These are phyloP conservation scores for Cladorrhinum samala DNA, from an alignment of 495 filamentous ascomycete species.

Conservation along the genomic window DNA sequence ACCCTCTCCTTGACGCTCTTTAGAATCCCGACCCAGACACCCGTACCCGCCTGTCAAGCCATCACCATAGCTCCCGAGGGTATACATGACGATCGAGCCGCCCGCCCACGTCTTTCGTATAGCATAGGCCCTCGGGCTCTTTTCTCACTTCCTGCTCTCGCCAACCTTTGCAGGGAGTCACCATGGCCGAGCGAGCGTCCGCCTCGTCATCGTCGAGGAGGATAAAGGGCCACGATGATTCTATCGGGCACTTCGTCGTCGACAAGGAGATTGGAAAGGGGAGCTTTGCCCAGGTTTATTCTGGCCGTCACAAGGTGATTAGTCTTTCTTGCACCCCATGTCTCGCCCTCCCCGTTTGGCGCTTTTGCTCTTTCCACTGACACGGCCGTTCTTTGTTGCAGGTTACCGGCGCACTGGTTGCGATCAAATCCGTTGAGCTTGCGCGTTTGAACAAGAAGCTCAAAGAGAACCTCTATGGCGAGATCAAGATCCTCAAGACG, in stretches of 20 bases:
- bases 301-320: conserved; percentile 75
- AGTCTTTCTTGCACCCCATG: not conserved
- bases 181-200: conserved; percentile 39
- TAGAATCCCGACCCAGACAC: not conserved
- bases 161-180: conserved; percentile 41
- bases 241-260: conserved; percentile 70
- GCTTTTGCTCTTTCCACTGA: not conserved
- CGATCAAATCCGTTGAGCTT: conserved; percentile 92
- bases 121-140: conserved; percentile 44
- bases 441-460: conserved; percentile 88
- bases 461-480: conserved; percentile 88
- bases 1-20: conserved; percentile 1
- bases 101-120: conserved; percentile 35
- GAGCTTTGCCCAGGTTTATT: conserved; percentile 92
- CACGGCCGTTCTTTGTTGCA: not conserved
- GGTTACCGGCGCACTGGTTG: conserved; percentile 64
- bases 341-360: not conserved
- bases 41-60: conserved; percentile 4
- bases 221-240: conserved; percentile 47
- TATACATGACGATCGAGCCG: conserved; percentile 44
- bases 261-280: conserved; percentile 86
- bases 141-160: conserved; percentile 35
- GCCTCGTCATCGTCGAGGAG: conserved; percentile 32
- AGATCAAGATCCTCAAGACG: conserved; percentile 88
- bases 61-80: conserved; percentile 10